A percentile compares a stretch with the other conserved stretches of the same genome.
These are phyloP conservation scores for Aspergillus brasiliensis DNA, from an alignment of 2,329 filamentous ascomycete genomes.

Conservation along the genomic window DNA sequence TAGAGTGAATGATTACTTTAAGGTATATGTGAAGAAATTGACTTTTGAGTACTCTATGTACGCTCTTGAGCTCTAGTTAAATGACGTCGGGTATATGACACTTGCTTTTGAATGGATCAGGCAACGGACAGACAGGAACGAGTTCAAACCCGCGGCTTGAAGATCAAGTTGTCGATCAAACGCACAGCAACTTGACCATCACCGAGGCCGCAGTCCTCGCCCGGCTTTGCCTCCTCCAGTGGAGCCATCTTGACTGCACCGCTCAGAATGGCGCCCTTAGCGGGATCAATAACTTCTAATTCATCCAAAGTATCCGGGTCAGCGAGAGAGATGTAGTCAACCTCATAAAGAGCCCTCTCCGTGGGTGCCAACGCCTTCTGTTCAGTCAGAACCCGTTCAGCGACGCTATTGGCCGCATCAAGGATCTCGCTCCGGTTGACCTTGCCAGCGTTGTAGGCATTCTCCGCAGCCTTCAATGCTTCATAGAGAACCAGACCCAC, in stretches of 20 bases:
- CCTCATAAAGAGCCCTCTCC: constrained; percentile 71
- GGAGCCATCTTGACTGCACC: constrained; percentile 89
- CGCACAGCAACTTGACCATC: constrained; percentile 75
- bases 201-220: constrained; percentile 72
- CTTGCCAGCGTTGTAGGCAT: constrained; percentile 60
- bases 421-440: constrained; percentile 68
- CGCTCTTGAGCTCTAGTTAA: background rate
- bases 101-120: background rate
- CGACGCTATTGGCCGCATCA: constrained; percentile 66
- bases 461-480: constrained; percentile 71
- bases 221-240: constrained; percentile 67
- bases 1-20: background rate
- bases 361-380: constrained; percentile 63
- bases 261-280: constrained; percentile 78
- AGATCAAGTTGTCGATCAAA: constrained; percentile 90
- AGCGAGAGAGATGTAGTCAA: constrained; percentile 91
- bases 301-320: constrained; percentile 84
- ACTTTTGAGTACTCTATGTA: background rate
- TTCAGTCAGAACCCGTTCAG: constrained; percentile 56
- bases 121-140: background rate
- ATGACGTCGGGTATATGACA: constrained; percentile 1
- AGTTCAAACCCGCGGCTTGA: constrained; percentile 45
- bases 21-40: background rate
- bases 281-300: constrained; percentile 68
- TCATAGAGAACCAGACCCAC: constrained; percentile 72